Percentiles rank a stretch among this genome's conserved stretches.
phyloP scores from a whole-genome alignment of 805 yeast genomes.

The Cyberlindnera maritima region DNA sequence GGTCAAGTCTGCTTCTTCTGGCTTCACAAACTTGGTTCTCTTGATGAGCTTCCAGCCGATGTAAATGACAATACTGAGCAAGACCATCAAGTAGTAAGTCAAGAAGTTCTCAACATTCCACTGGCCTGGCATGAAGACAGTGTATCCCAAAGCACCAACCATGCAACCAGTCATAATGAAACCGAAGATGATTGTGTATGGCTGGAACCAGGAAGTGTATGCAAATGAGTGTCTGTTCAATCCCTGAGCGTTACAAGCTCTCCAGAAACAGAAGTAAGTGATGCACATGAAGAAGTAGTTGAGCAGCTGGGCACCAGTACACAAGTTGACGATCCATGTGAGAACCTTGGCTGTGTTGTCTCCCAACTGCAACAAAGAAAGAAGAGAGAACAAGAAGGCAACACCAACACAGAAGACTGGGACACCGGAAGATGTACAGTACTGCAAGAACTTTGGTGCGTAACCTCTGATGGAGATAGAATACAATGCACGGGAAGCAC shows the following conservation, averaged over 20 bases:
- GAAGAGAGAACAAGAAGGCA: slow-evolving; percentile 53
- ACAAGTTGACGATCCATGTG: slow-evolving; percentile 67
- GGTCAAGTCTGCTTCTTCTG: slow-evolving; percentile 50
- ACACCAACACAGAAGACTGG: slow-evolving; percentile 67
- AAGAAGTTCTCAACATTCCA: slow-evolving; percentile 67
- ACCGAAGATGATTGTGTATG: slow-evolving; percentile 54
- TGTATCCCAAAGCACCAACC: slow-evolving; percentile 65
- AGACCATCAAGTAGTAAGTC: slow-evolving; percentile 72
- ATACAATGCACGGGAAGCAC: slow-evolving; percentile 56
- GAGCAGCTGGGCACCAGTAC: slow-evolving; percentile 64
- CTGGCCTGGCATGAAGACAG: slow-evolving; percentile 64
- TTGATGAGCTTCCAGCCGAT: slow-evolving; percentile 47
- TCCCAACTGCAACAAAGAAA: slow-evolving; percentile 65
- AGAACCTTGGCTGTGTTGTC: slow-evolving; percentile 59
- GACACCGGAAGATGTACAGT: slow-evolving; percentile 63
- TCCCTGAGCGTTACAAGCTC: slow-evolving; percentile 55
- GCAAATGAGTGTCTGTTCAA: slow-evolving; percentile 38
- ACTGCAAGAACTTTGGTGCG: slow-evolving; percentile 59
- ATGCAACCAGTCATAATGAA: slow-evolving; percentile 42
- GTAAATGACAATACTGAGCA: slow-evolving; percentile 46
- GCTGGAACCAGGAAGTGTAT: slow-evolving; percentile 57
- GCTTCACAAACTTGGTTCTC: slow-evolving; percentile 43
- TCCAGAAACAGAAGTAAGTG: slow-evolving; percentile 61
- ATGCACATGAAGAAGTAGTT: slow-evolving; percentile 57
- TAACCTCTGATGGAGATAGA: slow-evolving; percentile 52